phyloP scores from a whole-genome alignment of 2,329 filamentous ascomycete genomes.

The Cyanodermella asteris region DNA sequence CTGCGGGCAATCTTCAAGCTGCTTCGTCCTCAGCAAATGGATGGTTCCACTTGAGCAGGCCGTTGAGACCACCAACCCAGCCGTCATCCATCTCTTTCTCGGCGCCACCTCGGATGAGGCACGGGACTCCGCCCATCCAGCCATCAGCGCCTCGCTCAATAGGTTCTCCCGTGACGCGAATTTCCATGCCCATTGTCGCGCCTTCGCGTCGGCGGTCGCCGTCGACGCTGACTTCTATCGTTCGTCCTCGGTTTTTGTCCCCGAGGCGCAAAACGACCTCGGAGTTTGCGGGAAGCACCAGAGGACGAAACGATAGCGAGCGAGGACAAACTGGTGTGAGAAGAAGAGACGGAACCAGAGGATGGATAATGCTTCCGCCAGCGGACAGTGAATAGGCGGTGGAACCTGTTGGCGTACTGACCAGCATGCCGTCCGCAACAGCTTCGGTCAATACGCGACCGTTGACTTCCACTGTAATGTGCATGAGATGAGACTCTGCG shows the following conservation, averaged over 20 bases:
- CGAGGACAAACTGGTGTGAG: slow-evolving; percentile 88
- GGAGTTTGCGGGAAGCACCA: slow-evolving; percentile 72
- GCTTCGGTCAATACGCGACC: slow-evolving; percentile 80
- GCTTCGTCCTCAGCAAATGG: slow-evolving; percentile 53
- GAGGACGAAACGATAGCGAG: slow-evolving; percentile 72
- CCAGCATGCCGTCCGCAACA: slow-evolving; percentile 83
- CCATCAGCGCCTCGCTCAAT: slow-evolving; percentile 24
- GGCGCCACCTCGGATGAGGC: slow-evolving; percentile 49
- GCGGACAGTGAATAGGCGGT: slow-evolving; percentile 90
- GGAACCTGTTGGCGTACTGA: slow-evolving; percentile 82
- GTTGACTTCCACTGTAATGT: slow-evolving; percentile 80
- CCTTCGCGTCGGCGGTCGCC: slow-evolving; percentile 44
- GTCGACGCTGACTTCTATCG: slow-evolving; percentile 61
- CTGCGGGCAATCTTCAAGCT: too few species aligned
- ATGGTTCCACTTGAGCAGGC: slow-evolving; percentile 89
- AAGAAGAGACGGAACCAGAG: slow-evolving; percentile 67
- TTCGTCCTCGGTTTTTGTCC: slow-evolving; percentile 53
- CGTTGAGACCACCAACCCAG: slow-evolving; percentile 90
- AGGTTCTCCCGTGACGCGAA: slow-evolving; percentile 70
- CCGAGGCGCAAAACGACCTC: slow-evolving; percentile 65
- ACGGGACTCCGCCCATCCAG: slow-evolving; percentile 68
- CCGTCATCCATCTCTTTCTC: slow-evolving; percentile 49
- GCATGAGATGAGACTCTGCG: slow-evolving; percentile 68
- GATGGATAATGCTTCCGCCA: slow-evolving; percentile 85
- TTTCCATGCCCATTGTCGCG: slow-evolving; percentile 57